Conservation (phyloP, 306 rosid genomes). For the Cicer yamashitae region DNA sequence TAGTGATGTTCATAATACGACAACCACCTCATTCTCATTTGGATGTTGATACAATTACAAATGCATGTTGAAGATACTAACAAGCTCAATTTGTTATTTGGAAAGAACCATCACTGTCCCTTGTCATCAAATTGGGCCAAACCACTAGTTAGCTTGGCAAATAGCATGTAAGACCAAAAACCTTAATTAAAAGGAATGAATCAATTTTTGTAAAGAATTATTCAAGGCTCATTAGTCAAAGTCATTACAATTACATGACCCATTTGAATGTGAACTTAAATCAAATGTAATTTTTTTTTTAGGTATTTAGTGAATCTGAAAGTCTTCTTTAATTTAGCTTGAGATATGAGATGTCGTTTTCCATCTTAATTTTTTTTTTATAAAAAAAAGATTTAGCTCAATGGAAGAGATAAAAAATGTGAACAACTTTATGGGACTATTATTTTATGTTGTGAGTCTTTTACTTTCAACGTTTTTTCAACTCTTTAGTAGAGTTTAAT, state of each 20-base stretch:
- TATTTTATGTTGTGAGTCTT: too few species aligned
- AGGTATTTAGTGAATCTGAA: too few species aligned
- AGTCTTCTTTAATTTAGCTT: too few species aligned
- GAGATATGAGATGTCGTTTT: too few species aligned
- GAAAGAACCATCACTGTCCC: conserved; percentile 40
- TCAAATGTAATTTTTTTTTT: too few species aligned
- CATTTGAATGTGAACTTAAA: background rate
- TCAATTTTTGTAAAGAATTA: background rate
- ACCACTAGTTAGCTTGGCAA: conserved; percentile 23
- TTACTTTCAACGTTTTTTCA: too few species aligned
- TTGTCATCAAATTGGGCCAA: conserved; percentile 37
- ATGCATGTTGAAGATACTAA: conserved; percentile 38
- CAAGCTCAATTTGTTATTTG: conserved; percentile 17
- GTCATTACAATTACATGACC: background rate
- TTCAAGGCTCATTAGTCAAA: background rate
- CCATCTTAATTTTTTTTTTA: too few species aligned
- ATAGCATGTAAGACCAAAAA: conserved; percentile 2
- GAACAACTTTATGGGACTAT: too few species aligned
- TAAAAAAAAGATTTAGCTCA: too few species aligned
- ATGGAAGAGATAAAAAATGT: too few species aligned
- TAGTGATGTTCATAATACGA: conserved; percentile 43
- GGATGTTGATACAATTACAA: conserved; percentile 29
- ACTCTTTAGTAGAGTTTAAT: too few species aligned
- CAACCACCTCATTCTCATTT: conserved; percentile 42
- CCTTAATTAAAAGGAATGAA: background rate